phyloP scores from a whole-genome alignment of 805 yeast species.

The Metschnikowia dekortorum region DNA sequence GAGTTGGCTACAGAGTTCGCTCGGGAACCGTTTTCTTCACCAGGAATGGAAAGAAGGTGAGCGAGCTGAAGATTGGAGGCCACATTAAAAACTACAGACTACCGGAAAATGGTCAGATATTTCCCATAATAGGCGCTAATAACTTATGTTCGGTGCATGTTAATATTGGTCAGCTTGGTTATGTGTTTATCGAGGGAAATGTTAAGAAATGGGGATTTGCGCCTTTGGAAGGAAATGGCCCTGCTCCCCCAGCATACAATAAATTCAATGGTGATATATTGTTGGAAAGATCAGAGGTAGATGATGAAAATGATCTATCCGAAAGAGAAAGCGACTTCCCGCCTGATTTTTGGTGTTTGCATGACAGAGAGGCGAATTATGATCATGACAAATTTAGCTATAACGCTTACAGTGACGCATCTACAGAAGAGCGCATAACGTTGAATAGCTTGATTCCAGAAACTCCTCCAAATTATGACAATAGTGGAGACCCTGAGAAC shows the following conservation, averaged over 20 bases:
- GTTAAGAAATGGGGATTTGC: slow-evolving; percentile 96
- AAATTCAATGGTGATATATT: slow-evolving; percentile 73
- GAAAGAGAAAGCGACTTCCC: slow-evolving; percentile 49
- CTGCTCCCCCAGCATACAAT: slow-evolving; percentile 93
- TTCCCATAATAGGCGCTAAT: slow-evolving; percentile 86
- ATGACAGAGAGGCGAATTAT: slow-evolving; percentile 13
- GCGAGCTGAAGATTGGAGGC: slow-evolving; percentile 78
- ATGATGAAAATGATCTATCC: slow-evolving; percentile 43
- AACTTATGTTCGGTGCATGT: slow-evolving; percentile 81
- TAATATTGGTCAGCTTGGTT: slow-evolving; percentile 85
- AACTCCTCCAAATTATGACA: slow-evolving; percentile 33
- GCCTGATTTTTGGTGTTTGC: slow-evolving; percentile 50
- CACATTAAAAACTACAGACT: slow-evolving; percentile 69
- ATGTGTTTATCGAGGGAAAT: slow-evolving; percentile 85
- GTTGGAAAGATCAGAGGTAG: slow-evolving; percentile 59
- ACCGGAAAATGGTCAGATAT: slow-evolving; percentile 45
- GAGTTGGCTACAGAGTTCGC: slow-evolving; percentile 81
- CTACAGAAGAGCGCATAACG: slow-evolving; percentile 39
- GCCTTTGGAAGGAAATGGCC: slow-evolving; percentile 79
- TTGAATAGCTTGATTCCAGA: slow-evolving; percentile 34
- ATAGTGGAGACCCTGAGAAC: not conserved
- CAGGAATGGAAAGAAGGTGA: slow-evolving; percentile 84
- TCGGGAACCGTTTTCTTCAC: slow-evolving; percentile 90
- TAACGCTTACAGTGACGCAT: slow-evolving; percentile 37
- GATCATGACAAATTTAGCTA: slow-evolving; percentile 32